Percentiles rank a stretch among this genome's conserved stretches.
Conservation (phyloP, 2,329 filamentous ascomycete genomes). For the Colletotrichum sp. region DNA sequence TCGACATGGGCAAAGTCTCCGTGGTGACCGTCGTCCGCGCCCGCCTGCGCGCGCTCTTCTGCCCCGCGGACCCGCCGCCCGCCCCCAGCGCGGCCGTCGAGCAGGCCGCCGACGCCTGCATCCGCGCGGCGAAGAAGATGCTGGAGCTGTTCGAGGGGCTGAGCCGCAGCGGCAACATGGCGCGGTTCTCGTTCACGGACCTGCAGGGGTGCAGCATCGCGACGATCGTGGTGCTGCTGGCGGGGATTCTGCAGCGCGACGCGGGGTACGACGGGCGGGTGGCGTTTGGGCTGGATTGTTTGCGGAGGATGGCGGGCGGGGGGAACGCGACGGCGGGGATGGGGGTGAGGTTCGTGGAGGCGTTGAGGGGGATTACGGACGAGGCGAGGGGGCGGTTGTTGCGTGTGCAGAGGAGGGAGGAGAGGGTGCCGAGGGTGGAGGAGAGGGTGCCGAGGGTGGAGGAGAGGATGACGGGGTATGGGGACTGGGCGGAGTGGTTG, state of each 20-base stretch:
- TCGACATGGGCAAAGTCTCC: conserved; percentile 38
- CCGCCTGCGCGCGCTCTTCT: conserved; percentile 25
- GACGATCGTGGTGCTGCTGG: conserved; percentile 37
- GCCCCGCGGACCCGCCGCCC: neutral
- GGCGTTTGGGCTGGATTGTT: conserved; percentile 33
- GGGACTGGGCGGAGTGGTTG: conserved; percentile 27
- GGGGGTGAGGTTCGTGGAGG: conserved; percentile 29
- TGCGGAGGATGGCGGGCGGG: conserved; percentile 36
- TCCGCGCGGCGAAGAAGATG: conserved; percentile 35
- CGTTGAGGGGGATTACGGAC: conserved; percentile 25
- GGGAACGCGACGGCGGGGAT: conserved; percentile 29
- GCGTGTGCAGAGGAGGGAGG: neutral
- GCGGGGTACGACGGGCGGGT: conserved; percentile 32
- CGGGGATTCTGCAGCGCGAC: conserved; percentile 38
- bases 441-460: neutral
- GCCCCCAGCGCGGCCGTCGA: conserved; percentile 14
- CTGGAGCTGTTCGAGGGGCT: conserved; percentile 35
- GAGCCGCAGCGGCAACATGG: conserved; percentile 31
- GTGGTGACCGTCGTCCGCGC: conserved; percentile 35
- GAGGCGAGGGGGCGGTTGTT: conserved; percentile 25
- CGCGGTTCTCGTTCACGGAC: conserved; percentile 41
- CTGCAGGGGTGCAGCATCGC: conserved; percentile 43
- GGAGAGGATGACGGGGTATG: conserved; percentile 13
- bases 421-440: neutral
- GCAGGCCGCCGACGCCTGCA: conserved; percentile 29